Percentiles rank a stretch among this genome's conserved stretches.
phyloP scores from a whole-genome alignment of 129 eudicot genomes.

The Mikania micrantha region DNA sequence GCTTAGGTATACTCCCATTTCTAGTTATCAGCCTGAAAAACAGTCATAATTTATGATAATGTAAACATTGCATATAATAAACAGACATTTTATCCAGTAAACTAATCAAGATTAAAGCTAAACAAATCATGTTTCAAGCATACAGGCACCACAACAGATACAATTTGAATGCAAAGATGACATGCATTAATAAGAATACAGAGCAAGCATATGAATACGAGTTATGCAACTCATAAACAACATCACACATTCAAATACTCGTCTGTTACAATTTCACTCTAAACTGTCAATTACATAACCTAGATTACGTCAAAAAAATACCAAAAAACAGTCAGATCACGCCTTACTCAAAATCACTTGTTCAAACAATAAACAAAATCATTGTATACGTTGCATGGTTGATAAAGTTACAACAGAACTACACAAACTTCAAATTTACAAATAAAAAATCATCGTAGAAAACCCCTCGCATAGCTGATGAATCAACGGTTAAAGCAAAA shows the following conservation, averaged over 20 bases:
- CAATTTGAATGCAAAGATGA: not conserved
- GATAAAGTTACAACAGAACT: constrained; percentile 10
- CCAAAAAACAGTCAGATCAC: not conserved
- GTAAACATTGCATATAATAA: constrained; percentile 1
- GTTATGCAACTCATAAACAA: not conserved
- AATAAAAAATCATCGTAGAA: not conserved
- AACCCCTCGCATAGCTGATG: not conserved
- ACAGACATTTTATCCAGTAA: not conserved
- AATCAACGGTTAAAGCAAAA: not conserved
- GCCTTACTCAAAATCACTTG: constrained; percentile 15
- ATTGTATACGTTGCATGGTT: constrained; percentile 11
- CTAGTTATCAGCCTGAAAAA: constrained; percentile 26
- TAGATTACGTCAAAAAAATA: not conserved
- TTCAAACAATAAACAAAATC: not conserved
- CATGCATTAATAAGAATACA: too few species aligned
- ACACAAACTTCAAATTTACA: constrained; percentile 9
- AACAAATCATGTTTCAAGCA: not conserved
- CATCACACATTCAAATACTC: not conserved
- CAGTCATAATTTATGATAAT: not conserved
- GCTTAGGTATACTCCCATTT: constrained; percentile 79
- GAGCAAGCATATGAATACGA: not conserved
- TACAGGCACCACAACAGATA: not conserved
- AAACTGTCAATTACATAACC: not conserved
- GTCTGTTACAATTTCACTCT: not conserved
- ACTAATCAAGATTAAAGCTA: not conserved